Evolutionary conservation across 2,329 filamentous ascomycete genomes (phyloP).

Genomic region (Escovopsis weberi): DNA sequence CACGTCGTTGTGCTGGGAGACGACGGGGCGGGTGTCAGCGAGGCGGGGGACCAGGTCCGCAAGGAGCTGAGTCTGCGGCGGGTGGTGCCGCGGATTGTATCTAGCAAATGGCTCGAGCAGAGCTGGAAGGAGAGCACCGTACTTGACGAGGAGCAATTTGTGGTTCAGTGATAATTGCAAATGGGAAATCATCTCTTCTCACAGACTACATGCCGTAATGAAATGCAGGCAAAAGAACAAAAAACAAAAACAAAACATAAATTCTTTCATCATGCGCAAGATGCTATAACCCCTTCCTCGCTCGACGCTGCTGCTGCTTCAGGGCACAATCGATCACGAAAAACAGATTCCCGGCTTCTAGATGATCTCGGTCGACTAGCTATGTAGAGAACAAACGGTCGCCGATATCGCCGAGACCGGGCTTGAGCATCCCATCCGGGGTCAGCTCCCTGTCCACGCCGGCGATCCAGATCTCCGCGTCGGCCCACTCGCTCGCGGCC

Average conservation of each 20-base stretch:
- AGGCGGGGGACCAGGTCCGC: constrained; percentile 29
- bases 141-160: constrained; percentile 61
- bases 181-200: too few relatives aligned
- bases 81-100: constrained; percentile 54
- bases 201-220: too few relatives aligned
- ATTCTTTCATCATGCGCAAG: neutral
- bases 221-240: too few relatives aligned
- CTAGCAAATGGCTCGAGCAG: constrained; percentile 56
- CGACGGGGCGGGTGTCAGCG: constrained; percentile 8
- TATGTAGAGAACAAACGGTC: constrained; percentile 73
- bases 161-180: constrained; percentile 9
- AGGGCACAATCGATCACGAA: too few relatives aligned
- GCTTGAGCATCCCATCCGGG: constrained; percentile 75
- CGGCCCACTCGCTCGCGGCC: constrained; percentile 65
- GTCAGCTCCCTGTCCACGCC: constrained; percentile 64
- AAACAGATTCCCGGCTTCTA: too few relatives aligned
- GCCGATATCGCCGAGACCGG: constrained; percentile 79
- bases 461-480: constrained; percentile 70
- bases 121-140: constrained; percentile 68
- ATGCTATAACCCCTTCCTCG: too few relatives aligned
- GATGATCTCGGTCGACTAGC: too few relatives aligned
- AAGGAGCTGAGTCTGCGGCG: constrained; percentile 28
- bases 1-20: constrained; percentile 49
- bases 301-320: too few relatives aligned
- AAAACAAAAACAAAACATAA: neutral